Evolutionary conservation across 2,329 filamentous ascomycete genomes (phyloP).

Genomic region (Talaromyces sp.): DNA sequence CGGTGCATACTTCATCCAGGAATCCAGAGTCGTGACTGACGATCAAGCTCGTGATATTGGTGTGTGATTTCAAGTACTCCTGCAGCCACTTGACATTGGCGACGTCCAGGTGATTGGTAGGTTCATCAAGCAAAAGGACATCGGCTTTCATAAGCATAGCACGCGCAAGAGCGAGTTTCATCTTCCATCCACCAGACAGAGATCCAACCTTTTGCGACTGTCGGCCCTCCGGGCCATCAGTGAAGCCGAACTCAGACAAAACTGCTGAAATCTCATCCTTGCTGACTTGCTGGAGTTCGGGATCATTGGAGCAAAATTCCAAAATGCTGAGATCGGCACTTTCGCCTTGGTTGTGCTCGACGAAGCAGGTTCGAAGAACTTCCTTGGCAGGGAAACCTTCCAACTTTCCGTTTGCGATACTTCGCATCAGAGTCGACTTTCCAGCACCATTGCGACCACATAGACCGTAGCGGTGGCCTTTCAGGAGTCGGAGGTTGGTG

Average conservation of each 20-base stretch:
- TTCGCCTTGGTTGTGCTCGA: slow-evolving; percentile 98
- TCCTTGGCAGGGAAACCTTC: slow-evolving; percentile 95
- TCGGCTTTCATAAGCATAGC: slow-evolving; percentile 98
- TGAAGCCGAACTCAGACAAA: slow-evolving; percentile 89
- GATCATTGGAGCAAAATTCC: slow-evolving; percentile 87
- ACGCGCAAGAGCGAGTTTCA: slow-evolving; percentile 94
- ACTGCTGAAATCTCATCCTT: slow-evolving; percentile 77
- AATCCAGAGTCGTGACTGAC: slow-evolving; percentile 98
- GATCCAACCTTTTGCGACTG: slow-evolving; percentile 90
- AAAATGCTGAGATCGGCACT: slow-evolving; percentile 95
- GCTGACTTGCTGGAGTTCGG: slow-evolving; percentile 74
- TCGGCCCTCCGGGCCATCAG: slow-evolving; percentile 78
- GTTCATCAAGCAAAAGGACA: slow-evolving; percentile 93
- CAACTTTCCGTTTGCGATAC: slow-evolving; percentile 90
- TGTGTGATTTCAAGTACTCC: slow-evolving; percentile 91
- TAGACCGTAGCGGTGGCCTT: slow-evolving; percentile 95
- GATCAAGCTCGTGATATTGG: slow-evolving; percentile 94
- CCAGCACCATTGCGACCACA: slow-evolving; percentile 96
- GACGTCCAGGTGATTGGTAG: slow-evolving; percentile 97
- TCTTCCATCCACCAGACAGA: slow-evolving; percentile 97
- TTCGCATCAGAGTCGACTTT: slow-evolving; percentile 98
- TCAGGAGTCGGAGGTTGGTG: slow-evolving; percentile 88
- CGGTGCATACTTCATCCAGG: slow-evolving; percentile 93
- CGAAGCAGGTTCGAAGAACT: slow-evolving; percentile 90
- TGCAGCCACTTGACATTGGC: slow-evolving; percentile 94